Base-by-base conservation (phyloP, 1,139 yeast genomes). In the Diutina siamensis region DNA sequence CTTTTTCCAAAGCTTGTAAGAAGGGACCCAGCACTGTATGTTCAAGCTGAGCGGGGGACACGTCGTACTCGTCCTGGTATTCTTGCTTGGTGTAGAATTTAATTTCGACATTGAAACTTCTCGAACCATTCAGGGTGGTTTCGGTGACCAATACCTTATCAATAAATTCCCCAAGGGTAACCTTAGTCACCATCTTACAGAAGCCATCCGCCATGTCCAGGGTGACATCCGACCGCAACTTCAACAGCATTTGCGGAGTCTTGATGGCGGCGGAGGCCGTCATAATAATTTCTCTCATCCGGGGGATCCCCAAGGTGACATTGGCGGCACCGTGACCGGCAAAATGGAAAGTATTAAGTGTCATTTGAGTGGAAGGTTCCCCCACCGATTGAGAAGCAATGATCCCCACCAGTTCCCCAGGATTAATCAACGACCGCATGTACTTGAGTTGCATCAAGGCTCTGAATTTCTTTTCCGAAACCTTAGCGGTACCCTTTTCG, bases 261-360 rank as follows among this genome's bases (percentile, higher is more conserved):
- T 88, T 87, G 59, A 94, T 94, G 47, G 85, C 71, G 19, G 96
- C 80, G 49, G 96, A 86, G 10, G 98, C 99, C 17, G 98, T 94
- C 98, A 94, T 94, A 61, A 94, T 89, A 61, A 94, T 94, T 77
- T 94, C 99, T 78, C 99, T 83, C 89, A 94, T 83, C 79, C 99
- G 96, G 45, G 99, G 99, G 61, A 94, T 94, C 83, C 99, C 99
- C 60, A 94, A 76, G 1, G 99, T 94, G 54, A 94, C 99, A 66
- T 94, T 94, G 45, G 98, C 98, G 49, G 98, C 99, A 78, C 99
- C 99, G 70, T 94, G 98, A 63, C 99, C 99, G 56, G 99, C 99
- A 60, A 94, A 94, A 72, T 94, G 99, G 94, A 94, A 94, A 47
- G 99, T 94, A 65, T 94, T 94, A 60, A 94, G 77, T 19, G 99